Conservation (phyloP, 306 rosid species). For the Parietaria judaica region DNA sequence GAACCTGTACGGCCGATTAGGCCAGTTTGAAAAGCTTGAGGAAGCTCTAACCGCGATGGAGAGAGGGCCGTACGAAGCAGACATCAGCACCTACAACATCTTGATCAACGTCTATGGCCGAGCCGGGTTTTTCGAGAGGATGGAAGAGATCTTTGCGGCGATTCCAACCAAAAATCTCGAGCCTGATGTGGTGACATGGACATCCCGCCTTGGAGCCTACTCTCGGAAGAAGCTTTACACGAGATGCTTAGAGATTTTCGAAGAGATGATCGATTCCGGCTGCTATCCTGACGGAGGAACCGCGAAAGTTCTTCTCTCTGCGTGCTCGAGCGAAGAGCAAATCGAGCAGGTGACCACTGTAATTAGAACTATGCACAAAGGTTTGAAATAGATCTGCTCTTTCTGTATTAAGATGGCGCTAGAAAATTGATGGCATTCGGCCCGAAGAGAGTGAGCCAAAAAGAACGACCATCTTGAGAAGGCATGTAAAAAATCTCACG, state of each 20-base stretch:
- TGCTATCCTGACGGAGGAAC: slow-evolving; percentile 95
- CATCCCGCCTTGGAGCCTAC: slow-evolving; percentile 82
- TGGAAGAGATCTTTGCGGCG: slow-evolving; percentile 58
- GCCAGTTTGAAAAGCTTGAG: slow-evolving; percentile 74
- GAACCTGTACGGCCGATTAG: slow-evolving; percentile 70
- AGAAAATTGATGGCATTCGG: no score
- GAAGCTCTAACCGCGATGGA: slow-evolving; percentile 59
- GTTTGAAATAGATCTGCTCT: slow-evolving; percentile 29
- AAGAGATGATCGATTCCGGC: slow-evolving; percentile 85
- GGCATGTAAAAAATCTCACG: no score
- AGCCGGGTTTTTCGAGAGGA: slow-evolving; percentile 64
- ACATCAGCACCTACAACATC: slow-evolving; percentile 78
- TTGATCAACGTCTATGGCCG: slow-evolving; percentile 73
- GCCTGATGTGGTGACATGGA: slow-evolving; percentile 96
- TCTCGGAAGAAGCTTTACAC: slow-evolving; percentile 70
- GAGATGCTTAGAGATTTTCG: slow-evolving; percentile 75
- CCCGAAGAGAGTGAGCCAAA: no score
- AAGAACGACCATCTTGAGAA: no score
- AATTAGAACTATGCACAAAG: slow-evolving; percentile 75
- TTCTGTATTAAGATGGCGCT: no score
- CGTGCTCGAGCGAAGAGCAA: slow-evolving; percentile 73
- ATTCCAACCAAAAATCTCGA: slow-evolving; percentile 45
- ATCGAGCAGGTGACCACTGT: slow-evolving; percentile 64
- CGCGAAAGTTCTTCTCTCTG: slow-evolving; percentile 70
- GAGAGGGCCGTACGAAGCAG: slow-evolving; percentile 46